Evolutionary conservation across 2,329 filamentous ascomycete species (phyloP), one percentile per base, ranked within the genome.

Genomic region (Macrophomina tecta): DNA sequence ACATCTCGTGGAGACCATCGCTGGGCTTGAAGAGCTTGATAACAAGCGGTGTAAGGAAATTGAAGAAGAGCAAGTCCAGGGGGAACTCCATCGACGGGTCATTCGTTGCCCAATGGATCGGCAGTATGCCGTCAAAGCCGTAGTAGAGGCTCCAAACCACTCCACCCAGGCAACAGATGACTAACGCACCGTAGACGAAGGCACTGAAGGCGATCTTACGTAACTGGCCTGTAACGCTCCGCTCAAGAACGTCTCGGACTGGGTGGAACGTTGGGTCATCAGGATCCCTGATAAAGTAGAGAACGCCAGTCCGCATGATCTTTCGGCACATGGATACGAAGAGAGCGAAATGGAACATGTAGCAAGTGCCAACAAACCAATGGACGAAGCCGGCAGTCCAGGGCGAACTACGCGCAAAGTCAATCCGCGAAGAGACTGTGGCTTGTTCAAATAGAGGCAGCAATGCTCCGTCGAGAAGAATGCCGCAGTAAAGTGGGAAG

Each of bases 301-400:
- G 84, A 48, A 99, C 95, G 62, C 95, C 95, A 71, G 89, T 93
- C 69, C 95, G 90, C 90, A 99, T 92, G 68, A 98, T 97, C 82
- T 97, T 97, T 69, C 95, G 90, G 79, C 95, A 99, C 94, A 99
- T 98, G 66, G 94, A 96, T 18, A 99, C 95, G 76, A 99, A 99
- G 3, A 99, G 86, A 5, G 95, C 95, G 77, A 99, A 99, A 77
- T 99, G 95, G 81, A 99, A 99, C 96, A 99, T 99, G 79, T 99
- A 99, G 69, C 94, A 97, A 3, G 95, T 99, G 58, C 95, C 95
- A 66, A 97, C 90, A 75, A 99, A 99, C 95, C 95, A 99, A 78
- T 99, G 95, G 63, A 98, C 91, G 77, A 99, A 99, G 14, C 96
- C 88, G 14, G 94, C 97, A 0, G 93, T 97, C 71, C 94, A 86